phyloP scores from a whole-genome alignment of 208 protist species.

The Leishmania amazonensis region DNA sequence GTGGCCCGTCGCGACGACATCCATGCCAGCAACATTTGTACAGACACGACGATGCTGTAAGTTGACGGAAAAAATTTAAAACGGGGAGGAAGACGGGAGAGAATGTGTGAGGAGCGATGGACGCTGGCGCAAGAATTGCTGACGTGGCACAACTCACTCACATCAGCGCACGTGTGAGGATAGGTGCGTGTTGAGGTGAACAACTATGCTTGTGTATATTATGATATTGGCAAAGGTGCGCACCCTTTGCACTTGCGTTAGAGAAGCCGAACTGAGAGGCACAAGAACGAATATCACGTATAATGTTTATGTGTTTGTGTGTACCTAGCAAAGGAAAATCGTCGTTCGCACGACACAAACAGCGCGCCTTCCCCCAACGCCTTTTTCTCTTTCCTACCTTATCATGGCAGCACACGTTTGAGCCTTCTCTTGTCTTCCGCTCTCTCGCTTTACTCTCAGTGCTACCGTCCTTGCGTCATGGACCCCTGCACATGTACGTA shows the following conservation, averaged over 20 bases:
- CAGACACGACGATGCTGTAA: conserved; percentile 23
- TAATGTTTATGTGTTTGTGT: conserved; percentile 5
- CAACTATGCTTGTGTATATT: neutral
- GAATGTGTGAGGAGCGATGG: neutral
- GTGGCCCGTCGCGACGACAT: conserved; percentile 38
- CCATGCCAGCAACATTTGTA: conserved; percentile 11
- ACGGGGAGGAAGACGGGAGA: neutral
- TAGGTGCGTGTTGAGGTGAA: neutral
- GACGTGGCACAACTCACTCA: neutral
- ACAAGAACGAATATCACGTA: neutral
- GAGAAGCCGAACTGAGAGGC: neutral
- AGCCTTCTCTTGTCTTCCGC: neutral
- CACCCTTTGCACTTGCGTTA: neutral
- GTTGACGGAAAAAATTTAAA: too few relatives aligned
- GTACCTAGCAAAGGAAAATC: neutral
- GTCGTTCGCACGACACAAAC: neutral
- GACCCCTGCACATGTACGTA: neutral
- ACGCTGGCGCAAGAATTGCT: too few relatives aligned
- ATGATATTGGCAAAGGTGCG: neutral
- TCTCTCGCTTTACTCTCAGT: neutral
- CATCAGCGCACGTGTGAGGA: neutral
- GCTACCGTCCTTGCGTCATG: too few relatives aligned
- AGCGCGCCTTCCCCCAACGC: neutral
- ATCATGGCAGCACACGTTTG: neutral
- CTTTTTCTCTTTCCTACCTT: neutral